Evolutionary conservation across 495 filamentous ascomycete species (phyloP), one percentile per base, ranked within the genome.

Genomic region (Penicillium paradoxum): DNA sequence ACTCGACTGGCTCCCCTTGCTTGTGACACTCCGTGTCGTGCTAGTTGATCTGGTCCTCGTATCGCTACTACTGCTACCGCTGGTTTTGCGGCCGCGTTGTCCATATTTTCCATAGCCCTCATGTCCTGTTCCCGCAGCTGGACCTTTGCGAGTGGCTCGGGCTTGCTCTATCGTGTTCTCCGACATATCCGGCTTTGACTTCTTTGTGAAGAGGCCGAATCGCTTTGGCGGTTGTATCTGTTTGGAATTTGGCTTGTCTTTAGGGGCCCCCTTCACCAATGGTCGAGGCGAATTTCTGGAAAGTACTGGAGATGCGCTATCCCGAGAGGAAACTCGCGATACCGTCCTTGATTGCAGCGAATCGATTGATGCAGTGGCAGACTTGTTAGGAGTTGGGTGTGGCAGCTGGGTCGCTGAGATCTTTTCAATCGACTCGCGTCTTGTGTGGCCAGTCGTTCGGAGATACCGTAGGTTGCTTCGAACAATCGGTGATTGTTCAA

Each of bases 51-150:
- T 72, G 39, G 73, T 72, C 49, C 78, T 66, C 18, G 63, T 66
- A 10, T 68, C 72, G 30, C 66, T 75, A 19, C 62, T 70, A 54
- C 72, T 81, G 54, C 76, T 70, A 48, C 72, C 67, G 39, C 79
- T 80, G 39, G 75, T 44, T 53, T 70, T 77, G 19, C 77, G 68
- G 18, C 72, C 79, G 41, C 71, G 72, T 45, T 72, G 69, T 25
- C 67, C 79, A 76, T 82, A 95, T 63, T 82, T 86, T 7, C 91
- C 90, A 65, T 97, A 97, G 39, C 92, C 93, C 73, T 97, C 93
- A 68, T 97, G 90, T 2, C 93, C 93, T 29, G 95, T 99, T 30
- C 93, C 95, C 25, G 93, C 93, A 6, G 79, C 81, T 15, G 93
- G 93, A 0, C 93, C 95, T 68, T 92, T 95, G 48, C 87, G 83